These are phyloP conservation scores for Botrytis paeoniae DNA, from an alignment of 2,329 filamentous ascomycete genomes.

Conservation along the genomic window DNA sequence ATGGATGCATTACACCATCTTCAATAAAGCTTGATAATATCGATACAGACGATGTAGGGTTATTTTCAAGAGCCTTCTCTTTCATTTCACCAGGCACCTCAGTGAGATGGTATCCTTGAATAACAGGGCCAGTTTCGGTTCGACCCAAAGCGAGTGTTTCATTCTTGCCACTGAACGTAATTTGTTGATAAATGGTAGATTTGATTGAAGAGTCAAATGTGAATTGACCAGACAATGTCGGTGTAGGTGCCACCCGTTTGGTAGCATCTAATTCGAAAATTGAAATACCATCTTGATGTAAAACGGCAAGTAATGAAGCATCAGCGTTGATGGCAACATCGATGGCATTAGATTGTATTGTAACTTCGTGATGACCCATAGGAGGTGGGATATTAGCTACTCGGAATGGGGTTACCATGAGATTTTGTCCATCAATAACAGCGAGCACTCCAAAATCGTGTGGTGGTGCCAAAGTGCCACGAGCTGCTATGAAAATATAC, in stretches of 20 bases:
- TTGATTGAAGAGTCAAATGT: constrained; percentile 40
- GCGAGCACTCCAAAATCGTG: constrained; percentile 76
- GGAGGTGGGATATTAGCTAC: constrained; percentile 86
- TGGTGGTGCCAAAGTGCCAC: constrained; percentile 67
- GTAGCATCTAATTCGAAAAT: constrained; percentile 68
- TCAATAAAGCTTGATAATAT: constrained; percentile 32
- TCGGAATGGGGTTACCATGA: constrained; percentile 84
- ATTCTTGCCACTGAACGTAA: constrained; percentile 31
- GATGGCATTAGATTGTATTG: constrained; percentile 58
- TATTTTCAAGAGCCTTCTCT: constrained; percentile 21
- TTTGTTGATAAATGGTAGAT: constrained; percentile 30
- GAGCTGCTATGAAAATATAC: constrained; percentile 64
- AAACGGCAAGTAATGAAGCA: constrained; percentile 65
- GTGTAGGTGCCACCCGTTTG: constrained; percentile 48
- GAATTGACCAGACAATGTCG: constrained; percentile 43
- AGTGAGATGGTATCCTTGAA: constrained; percentile 33
- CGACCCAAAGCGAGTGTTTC: constrained; percentile 30
- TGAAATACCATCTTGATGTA: constrained; percentile 65
- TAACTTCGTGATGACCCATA: constrained; percentile 79
- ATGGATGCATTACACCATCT: constrained; percentile 29
- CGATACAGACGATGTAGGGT: constrained; percentile 23
- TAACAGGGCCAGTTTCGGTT: constrained; percentile 20
- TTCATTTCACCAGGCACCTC: constrained; percentile 34
- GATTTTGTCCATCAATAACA: constrained; percentile 74
- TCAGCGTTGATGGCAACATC: constrained; percentile 72